Conservation (phyloP, 768 basidiomycete species). For the Termitomyces sp. region DNA sequence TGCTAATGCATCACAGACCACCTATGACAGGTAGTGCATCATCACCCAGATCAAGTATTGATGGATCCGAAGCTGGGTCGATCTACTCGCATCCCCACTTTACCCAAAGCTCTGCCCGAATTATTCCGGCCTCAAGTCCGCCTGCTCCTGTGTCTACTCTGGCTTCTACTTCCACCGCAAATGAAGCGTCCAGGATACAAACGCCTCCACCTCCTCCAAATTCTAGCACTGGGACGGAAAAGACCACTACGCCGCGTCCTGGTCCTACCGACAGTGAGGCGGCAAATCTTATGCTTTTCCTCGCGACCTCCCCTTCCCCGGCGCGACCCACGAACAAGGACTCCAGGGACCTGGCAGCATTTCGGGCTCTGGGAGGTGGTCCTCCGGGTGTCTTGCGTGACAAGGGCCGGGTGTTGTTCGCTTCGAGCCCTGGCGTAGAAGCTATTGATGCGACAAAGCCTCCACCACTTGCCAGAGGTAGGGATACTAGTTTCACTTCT, state of each 20-base stretch:
- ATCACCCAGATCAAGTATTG: constrained; percentile 69
- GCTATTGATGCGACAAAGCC: constrained; percentile 9
- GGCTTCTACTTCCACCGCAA: constrained; percentile 25
- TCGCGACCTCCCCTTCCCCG: constrained; percentile 83
- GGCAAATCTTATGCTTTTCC: constrained; percentile 79
- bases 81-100: constrained; percentile 57
- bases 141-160: constrained; percentile 33
- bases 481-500: constrained; percentile 34
- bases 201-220: constrained; percentile 29
- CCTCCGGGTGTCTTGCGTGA: constrained; percentile 41
- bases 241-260: constrained; percentile 38
- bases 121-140: constrained; percentile 33
- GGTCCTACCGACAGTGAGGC: constrained; percentile 76
- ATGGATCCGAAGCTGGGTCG: constrained; percentile 63
- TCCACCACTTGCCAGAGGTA: constrained; percentile 19
- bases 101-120: constrained; percentile 61
- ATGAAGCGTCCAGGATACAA: constrained; percentile 27
- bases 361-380: constrained; percentile 45
- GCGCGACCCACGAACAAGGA: constrained; percentile 55
- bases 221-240: constrained; percentile 13
- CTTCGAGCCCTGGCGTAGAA: constrained; percentile 24
- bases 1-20: constrained; percentile 60
- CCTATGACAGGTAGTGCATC: constrained; percentile 54
- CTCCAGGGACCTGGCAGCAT: constrained; percentile 48
- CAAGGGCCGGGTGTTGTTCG: constrained; percentile 69